phyloP scores from a whole-genome alignment of 2,329 filamentous ascomycete species.

The Epichloe gansuensis region DNA sequence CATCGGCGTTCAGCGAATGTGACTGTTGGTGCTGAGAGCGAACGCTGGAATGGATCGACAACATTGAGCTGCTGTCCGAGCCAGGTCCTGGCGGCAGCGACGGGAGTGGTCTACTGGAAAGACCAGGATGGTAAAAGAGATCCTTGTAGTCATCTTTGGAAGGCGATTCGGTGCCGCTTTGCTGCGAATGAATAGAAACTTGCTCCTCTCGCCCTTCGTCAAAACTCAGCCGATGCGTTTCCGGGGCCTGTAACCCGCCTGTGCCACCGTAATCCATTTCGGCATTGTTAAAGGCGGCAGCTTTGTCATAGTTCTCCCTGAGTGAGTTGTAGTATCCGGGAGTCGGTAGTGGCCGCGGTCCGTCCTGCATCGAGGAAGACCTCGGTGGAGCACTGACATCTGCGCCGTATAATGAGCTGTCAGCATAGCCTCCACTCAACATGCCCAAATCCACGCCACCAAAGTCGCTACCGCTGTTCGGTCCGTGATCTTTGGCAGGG shows the following conservation, averaged over 20 bases:
- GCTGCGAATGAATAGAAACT: constrained; percentile 41
- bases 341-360: constrained; percentile 35
- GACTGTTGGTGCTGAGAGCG: constrained; percentile 34
- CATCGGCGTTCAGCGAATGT: constrained; percentile 36
- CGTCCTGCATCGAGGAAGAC: constrained; percentile 28
- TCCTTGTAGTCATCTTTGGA: constrained; percentile 66
- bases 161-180: constrained; percentile 52
- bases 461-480: constrained; percentile 59
- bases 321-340: constrained; percentile 22
- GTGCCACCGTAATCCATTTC: constrained; percentile 80
- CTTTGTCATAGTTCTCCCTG: constrained; percentile 16
- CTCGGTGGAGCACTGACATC: constrained; percentile 29
- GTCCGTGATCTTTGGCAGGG: constrained; percentile 34
- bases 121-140: constrained; percentile 85
- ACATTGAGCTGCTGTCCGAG: constrained; percentile 45
- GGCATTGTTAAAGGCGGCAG: constrained; percentile 41
- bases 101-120: constrained; percentile 51
- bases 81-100: constrained; percentile 47
- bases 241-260: constrained; percentile 73
- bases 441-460: constrained; percentile 58
- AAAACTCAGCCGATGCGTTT: constrained; percentile 65
- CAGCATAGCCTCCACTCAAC: constrained; percentile 58
- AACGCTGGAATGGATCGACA: constrained; percentile 30
- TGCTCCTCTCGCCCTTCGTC: constrained; percentile 76
- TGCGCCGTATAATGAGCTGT: constrained; percentile 37